phyloP scores from a whole-genome alignment of 306 rosid species.

The cucumber (Cucumis sativus) region DNA sequence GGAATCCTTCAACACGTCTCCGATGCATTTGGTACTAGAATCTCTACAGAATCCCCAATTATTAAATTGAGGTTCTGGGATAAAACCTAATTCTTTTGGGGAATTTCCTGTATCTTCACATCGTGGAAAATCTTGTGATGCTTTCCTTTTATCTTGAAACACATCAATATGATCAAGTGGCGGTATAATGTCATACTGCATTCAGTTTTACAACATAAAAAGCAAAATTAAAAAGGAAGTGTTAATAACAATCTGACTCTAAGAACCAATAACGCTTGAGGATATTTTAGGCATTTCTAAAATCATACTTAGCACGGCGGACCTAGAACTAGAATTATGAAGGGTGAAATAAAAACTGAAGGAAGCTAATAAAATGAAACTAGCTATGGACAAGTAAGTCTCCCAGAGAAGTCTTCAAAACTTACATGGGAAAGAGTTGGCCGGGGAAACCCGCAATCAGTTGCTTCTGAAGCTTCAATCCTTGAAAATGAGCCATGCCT shows the following conservation, averaged over 20 bases:
- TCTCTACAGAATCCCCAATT: slow-evolving; percentile 9
- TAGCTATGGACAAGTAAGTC: background rate
- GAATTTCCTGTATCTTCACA: slow-evolving; percentile 19
- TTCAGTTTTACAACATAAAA: slow-evolving; percentile 10
- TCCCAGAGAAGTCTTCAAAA: background rate
- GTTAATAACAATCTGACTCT: background rate
- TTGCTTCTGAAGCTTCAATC: background rate
- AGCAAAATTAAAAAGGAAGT: slow-evolving; percentile 2
- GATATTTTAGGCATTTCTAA: background rate
- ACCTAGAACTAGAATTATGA: background rate
- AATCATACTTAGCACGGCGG: background rate
- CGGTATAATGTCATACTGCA: slow-evolving; percentile 48
- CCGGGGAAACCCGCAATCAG: background rate
- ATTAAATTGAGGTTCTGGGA: slow-evolving; percentile 11
- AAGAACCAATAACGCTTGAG: background rate
- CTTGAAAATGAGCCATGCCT: background rate
- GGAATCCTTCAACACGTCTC: slow-evolving; percentile 23
- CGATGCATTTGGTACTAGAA: slow-evolving; percentile 24
- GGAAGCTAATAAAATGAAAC: background rate
- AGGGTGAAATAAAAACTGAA: background rate
- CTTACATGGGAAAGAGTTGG: slow-evolving; percentile 4
- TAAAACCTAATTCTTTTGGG: slow-evolving; percentile 8
- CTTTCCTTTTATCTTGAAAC: slow-evolving; percentile 9
- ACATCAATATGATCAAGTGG: slow-evolving; percentile 22
- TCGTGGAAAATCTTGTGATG: slow-evolving; percentile 14